Evolutionary conservation across 139 green algal species (phyloP).

Genomic region (Coelastrella sp.): DNA sequence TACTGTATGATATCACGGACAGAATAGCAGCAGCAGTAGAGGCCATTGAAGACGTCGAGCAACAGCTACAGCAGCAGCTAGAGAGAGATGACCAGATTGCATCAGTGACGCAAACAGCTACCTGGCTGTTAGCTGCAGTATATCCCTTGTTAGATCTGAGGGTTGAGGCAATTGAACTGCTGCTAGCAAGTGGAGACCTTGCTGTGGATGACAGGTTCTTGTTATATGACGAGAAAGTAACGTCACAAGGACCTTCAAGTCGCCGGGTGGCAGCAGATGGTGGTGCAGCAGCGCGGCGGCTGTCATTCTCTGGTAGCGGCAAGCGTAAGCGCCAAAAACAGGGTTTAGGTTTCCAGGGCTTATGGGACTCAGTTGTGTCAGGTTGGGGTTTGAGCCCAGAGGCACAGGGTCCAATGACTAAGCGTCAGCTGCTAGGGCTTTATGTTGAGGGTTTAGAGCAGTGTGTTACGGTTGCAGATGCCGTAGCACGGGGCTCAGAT

Average conservation of each 20-base stretch:
- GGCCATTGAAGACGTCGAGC: background rate
- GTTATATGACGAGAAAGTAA: background rate
- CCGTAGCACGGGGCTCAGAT: conserved; percentile 51
- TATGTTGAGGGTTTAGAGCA: conserved; percentile 1
- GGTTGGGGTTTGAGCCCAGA: background rate
- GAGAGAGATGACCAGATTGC: background rate
- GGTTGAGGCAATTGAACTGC: conserved; percentile 30
- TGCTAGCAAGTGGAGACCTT: conserved; percentile 40
- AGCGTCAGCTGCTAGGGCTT: conserved; percentile 33
- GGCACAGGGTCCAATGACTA: background rate
- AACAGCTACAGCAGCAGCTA: conserved; percentile 11
- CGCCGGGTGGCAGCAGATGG: conserved; percentile 8
- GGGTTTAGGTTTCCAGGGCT: background rate
- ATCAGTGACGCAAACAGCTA: background rate
- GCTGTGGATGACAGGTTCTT: background rate
- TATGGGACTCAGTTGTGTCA: background rate
- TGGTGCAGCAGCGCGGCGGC: conserved; percentile 20
- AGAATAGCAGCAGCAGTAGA: background rate
- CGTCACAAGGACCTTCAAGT: too few relatives aligned
- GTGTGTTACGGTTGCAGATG: conserved; percentile 13
- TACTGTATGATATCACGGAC: background rate
- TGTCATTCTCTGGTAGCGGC: background rate
- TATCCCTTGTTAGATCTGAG: conserved; percentile 30
- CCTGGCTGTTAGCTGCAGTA: conserved; percentile 27
- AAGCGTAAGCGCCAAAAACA: background rate